Evolutionary conservation across 2,329 filamentous ascomycete genomes (phyloP).

Genomic region (Xylariomycetidae sp.): DNA sequence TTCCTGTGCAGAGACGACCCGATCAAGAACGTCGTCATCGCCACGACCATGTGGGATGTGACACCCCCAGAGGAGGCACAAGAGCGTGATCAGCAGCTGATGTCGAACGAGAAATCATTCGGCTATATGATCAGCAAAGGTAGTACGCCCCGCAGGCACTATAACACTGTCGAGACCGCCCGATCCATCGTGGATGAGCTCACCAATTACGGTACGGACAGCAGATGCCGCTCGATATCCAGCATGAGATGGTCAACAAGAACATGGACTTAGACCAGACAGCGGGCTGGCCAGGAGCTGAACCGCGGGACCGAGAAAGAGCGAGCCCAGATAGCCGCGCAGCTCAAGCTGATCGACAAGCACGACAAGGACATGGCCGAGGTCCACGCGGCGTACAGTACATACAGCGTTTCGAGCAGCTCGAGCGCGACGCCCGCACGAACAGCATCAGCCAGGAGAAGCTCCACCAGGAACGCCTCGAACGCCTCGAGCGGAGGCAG

Average conservation of each 20-base stretch:
- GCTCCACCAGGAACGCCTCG: too few species aligned
- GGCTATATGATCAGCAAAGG: not conserved
- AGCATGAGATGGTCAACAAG: not conserved
- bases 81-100: not conserved
- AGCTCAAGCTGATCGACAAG: too few species aligned
- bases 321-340: too few species aligned
- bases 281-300: too few species aligned
- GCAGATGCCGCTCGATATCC: not conserved
- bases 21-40: slow-evolving; percentile 9
- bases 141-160: not conserved
- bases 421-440: too few species aligned
- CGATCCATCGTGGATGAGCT: not conserved
- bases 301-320: too few species aligned
- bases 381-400: too few species aligned
- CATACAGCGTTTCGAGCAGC: too few species aligned
- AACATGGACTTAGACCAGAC: not conserved
- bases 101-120: not conserved
- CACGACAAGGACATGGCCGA: too few species aligned
- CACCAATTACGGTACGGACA: not conserved
- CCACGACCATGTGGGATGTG: slow-evolving; percentile 11
- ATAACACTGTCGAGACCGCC: not conserved
- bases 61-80: not conserved
- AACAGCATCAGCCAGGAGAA: too few species aligned
- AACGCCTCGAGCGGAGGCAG: too few species aligned
- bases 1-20: slow-evolving; percentile 18